Base-by-base conservation (phyloP, 768 basidiomycete species). In the Amanita exitialis region DNA sequence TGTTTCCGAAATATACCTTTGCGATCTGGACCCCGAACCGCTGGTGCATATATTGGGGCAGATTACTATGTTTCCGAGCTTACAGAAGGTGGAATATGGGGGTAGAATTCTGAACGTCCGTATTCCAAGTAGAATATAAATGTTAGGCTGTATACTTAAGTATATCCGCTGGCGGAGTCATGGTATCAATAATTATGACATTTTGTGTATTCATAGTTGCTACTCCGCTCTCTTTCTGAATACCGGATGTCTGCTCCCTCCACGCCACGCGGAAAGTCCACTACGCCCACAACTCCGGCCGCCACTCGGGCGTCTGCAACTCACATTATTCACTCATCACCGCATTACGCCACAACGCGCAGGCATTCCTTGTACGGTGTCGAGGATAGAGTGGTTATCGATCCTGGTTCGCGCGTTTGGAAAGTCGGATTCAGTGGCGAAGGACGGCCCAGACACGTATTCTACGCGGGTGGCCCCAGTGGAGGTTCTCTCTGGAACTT, bases 381-480 rank as follows among this genome's bases (percentile, higher is more conserved):
- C 6, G 96, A 99, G 62, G 96, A 98, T 67, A 78, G 95, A 42
- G 80, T 98, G 37, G 80, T 99, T 51, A 86, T 99, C 56, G 96
- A 99, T 65, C 86, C 93, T 20, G 96, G 96, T 16, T 92, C 90
- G 42, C 75, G 85, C 48, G 77, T 93, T 54, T 98, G 95, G 94
- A 96, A 94, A 69, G 90, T 94, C 9, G 96, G 96, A 2, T 98
- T 97, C 71, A 94, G 92, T 60, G 95, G 95, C 12, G 96, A 99
- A 70, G 83, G 92, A 3, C 76, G 82, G 53, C 93, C 96, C 7
- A 69, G 96, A 58, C 86, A 91, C 51, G 83, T 93, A n/a, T 88
- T 95, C 63, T 78, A 76, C 58, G 74, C 81, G 0, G 74, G 73
- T 12, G 62, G 68, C 12, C 59, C 67, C 27, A 66, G 61, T 10